Percentiles rank a stretch among this genome's conserved stretches.
These are phyloP conservation scores for Phytophthora podocarpi DNA, from an alignment of 352 stramenopile species.

Conservation along the genomic window DNA sequence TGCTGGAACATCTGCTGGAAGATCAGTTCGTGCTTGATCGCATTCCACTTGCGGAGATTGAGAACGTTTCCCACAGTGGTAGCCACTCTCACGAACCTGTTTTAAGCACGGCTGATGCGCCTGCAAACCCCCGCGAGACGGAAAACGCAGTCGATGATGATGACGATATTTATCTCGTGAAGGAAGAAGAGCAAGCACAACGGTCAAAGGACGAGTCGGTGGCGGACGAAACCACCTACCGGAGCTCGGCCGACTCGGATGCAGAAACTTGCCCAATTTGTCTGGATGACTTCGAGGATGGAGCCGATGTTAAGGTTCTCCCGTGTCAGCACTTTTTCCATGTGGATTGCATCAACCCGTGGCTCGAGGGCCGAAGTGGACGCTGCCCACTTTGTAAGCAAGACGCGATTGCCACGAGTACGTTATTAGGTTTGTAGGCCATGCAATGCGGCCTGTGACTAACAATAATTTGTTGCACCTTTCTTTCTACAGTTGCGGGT, in stretches of 20 bases:
- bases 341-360: conserved; percentile 85
- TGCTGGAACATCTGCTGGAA: conserved; percentile 53
- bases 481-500: conserved; percentile 38
- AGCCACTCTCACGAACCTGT: not conserved
- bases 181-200: conserved; percentile 7
- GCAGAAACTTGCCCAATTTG: conserved; percentile 75
- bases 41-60: conserved; percentile 46
- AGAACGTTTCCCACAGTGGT: conserved; percentile 19
- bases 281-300: conserved; percentile 70
- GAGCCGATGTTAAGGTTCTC: conserved; percentile 74
- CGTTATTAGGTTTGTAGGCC: not conserved
- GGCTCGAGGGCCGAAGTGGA: conserved; percentile 79
- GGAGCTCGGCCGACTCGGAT: conserved; percentile 32
- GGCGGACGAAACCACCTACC: conserved; percentile 13
- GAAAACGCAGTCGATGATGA: not conserved
- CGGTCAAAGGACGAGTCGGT: conserved; percentile 1
- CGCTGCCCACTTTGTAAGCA: conserved; percentile 87
- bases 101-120: not conserved
- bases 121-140: conserved; percentile 2
- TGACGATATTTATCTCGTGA: conserved; percentile 17
- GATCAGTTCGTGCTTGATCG: conserved; percentile 55
- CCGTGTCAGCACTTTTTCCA: conserved; percentile 89
- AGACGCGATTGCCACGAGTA: conserved; percentile 72
- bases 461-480: not conserved
- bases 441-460: not conserved